These are phyloP conservation scores for Chlamydomonas urium DNA, from an alignment of 139 green algal species.

Conservation along the genomic window DNA sequence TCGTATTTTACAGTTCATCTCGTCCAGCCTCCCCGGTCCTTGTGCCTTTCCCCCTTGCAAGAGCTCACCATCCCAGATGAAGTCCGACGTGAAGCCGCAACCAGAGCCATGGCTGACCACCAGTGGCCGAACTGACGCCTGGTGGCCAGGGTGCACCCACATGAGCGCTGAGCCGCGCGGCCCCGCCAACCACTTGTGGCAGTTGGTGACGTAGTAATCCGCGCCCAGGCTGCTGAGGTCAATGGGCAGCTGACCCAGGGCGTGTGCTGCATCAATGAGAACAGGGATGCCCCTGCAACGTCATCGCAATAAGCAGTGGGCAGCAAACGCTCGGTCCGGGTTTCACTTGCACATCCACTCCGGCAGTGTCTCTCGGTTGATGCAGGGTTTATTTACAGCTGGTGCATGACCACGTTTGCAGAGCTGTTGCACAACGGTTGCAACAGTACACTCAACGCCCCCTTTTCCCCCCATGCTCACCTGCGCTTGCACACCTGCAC, in stretches of 20 bases:
- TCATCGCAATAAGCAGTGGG: too few species aligned
- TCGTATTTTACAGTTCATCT: too few species aligned
- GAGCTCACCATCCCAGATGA: conserved; percentile 62
- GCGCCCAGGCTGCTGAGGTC: conserved; percentile 22
- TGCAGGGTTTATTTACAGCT: too few species aligned
- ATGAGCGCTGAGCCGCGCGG: conserved; percentile 56
- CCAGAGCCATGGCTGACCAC: conserved; percentile 54
- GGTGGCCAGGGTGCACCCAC: conserved; percentile 28
- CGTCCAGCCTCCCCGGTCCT: too few species aligned
- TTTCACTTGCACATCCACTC: too few species aligned
- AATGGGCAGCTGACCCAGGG: conserved; percentile 47
- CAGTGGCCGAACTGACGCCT: conserved; percentile 11
- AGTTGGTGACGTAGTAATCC: conserved; percentile 61
- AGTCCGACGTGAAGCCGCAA: conserved; percentile 53
- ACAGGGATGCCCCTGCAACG: conserved; percentile 61
- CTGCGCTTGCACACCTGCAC: conserved; percentile 45
- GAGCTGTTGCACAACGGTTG: too few species aligned
- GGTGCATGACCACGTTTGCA: too few species aligned
- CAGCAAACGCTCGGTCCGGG: too few species aligned
- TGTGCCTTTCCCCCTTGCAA: too few species aligned
- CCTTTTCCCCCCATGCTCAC: conserved; percentile 28
- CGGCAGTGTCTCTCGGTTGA: too few species aligned
- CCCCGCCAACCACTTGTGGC: conserved; percentile 64
- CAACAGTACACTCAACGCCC: too few species aligned
- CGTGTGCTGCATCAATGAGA: conserved; percentile 61